Evolutionary conservation across 2,329 filamentous ascomycete species (phyloP), one percentile per base, ranked within the genome.

Genomic region (Talaromyces sp.): DNA sequence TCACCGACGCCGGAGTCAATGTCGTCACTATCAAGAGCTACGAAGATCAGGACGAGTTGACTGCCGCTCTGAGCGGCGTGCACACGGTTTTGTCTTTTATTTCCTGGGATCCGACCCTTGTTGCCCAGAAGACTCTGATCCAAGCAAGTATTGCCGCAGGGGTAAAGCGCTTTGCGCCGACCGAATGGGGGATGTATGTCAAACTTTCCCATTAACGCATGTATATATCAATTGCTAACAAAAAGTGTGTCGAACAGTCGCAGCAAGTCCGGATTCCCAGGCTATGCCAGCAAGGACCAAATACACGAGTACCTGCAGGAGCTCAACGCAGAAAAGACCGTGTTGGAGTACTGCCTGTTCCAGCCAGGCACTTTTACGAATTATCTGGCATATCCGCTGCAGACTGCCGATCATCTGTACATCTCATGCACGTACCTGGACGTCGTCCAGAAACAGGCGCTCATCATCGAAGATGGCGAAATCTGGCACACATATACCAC

Each of bases 1-100:
- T 53, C 28, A 53, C 50, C 27, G 28, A 53, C 5, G 27, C 50
- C 27, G 50, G 50, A 1, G 50, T 53, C 28, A 30, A 53, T 18
- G 50, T 53, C 27, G 28, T 53, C 9, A 53, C 50, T 31, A 53
- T 53, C 50, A 53, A 53, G 28, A 53, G 53, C 8, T 61, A 61
- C 47, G 18, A 57, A 23, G 55, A 61, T 30, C 42, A 54, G n/a
- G 23, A 36, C 10, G 23, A 40, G 10, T 18, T 61, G 27, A n/a
- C 42, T 47, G 44, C 51, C 12, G 18, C 60, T 7, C 34, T 61
- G 23, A 34, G n/a, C 16, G 55, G 60, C 28, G 42, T 33, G 27
- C 60, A 61, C 33, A 61, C 60, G 31, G 34, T 61, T 10, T 33
- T 61, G 28, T 61, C 55, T 4, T 61, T 61, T 10, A 40, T 61